Evolutionary conservation across 352 stramenopile species (phyloP).

Genomic region (Globisporangium polare): DNA sequence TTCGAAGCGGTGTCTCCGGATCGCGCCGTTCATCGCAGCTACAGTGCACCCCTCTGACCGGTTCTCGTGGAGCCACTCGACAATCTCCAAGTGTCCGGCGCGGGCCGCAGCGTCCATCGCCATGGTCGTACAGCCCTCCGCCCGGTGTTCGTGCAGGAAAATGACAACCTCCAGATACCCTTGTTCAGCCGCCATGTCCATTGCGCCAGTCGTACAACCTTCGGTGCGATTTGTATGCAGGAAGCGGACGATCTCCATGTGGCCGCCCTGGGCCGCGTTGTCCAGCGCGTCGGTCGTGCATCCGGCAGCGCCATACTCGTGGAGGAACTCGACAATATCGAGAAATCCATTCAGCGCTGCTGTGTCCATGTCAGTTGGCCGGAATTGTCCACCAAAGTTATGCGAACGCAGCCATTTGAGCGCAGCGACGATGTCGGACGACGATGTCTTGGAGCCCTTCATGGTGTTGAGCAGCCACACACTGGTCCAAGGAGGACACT

Average conservation of each 20-base stretch:
- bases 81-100: constrained; percentile 3
- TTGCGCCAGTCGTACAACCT: constrained; percentile 15
- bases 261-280: constrained; percentile 9
- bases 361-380: background rate
- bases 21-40: constrained; percentile 13
- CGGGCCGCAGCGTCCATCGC: constrained; percentile 12
- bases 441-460: background rate
- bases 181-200: constrained; percentile 11
- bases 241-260: constrained; percentile 11
- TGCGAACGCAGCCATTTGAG: constrained; percentile 4
- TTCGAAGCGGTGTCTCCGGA: constrained; percentile 7
- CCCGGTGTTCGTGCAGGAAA: constrained; percentile 11
- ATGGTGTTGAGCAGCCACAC: constrained; percentile 5
- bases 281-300: constrained; percentile 18
- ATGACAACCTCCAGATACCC: constrained; percentile 5
- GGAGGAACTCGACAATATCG: constrained; percentile 12
- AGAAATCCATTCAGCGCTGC: background rate
- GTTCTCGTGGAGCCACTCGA: constrained; percentile 11
- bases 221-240: constrained; percentile 10
- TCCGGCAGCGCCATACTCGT: background rate
- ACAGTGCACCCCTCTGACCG: constrained; percentile 8
- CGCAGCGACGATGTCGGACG: background rate
- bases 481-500: constrained; percentile 1
- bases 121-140: constrained; percentile 11
- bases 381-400: background rate